Conservation (phyloP, 306 rosid species). For the Potentilla sterilis region DNA sequence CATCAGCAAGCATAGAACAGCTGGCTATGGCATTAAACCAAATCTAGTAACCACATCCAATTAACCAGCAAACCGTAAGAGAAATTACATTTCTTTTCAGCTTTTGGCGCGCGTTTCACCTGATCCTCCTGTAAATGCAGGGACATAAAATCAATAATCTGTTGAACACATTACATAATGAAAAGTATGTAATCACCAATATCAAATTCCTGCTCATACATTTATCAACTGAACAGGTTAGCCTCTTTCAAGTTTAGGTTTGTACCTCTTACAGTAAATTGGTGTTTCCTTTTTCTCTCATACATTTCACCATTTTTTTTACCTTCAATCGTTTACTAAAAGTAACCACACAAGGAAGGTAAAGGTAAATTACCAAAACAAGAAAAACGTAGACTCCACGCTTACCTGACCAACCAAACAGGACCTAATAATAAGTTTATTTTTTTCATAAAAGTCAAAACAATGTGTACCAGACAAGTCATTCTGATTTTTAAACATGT, state of each 20-base stretch:
- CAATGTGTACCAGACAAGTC: background rate
- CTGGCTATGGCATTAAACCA: background rate
- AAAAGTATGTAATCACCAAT: background rate
- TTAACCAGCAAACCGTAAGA: constrained; percentile 11
- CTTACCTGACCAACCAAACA: constrained; percentile 21
- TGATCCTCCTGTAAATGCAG: constrained; percentile 50
- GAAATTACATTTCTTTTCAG: constrained; percentile 53
- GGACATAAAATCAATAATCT: constrained; percentile 28
- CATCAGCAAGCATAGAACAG: background rate
- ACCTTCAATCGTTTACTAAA: background rate
- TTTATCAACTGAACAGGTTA: too few species aligned
- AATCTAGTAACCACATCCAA: background rate
- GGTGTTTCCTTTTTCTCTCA: background rate
- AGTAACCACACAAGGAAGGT: background rate
- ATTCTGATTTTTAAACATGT: background rate
- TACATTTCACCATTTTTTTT: background rate
- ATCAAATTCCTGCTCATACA: background rate
- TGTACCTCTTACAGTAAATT: background rate
- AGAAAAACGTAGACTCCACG: background rate
- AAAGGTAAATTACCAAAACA: background rate
- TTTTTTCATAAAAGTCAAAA: background rate
- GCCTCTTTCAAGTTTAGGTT: too few species aligned
- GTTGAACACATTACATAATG: background rate
- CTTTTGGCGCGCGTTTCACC: constrained; percentile 41
- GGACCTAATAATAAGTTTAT: background rate